Evolutionary conservation across 371 early-diverging fungal species (phyloP), one percentile per base, ranked within the genome.

Genomic region (Smittium mucronatum): DNA sequence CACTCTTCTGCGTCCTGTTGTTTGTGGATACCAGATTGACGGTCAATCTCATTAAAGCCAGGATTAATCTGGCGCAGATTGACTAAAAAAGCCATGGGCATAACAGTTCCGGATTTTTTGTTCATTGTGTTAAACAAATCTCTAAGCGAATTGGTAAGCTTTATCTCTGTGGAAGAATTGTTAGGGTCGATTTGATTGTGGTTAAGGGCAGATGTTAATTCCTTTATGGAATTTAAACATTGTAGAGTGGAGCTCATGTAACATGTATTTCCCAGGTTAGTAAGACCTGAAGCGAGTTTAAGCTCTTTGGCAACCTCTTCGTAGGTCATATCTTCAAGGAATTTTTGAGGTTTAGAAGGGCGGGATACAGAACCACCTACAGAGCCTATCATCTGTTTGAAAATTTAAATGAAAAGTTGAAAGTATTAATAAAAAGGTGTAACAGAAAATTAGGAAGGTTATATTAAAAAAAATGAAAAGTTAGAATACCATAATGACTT

Each of bases 1-100:
- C 94, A 95, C 77, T 98, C 99, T 76, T 97, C 96, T 1, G 99
- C 99, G 79, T 98, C 99, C 80, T 98, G 98, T 75, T 98, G 98
- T 34, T 30, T 69, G 17, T 47, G 63, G 31, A 25, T 26, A 26
- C 16, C 25, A n/a, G 29, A 8, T 29, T 31, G 8, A 25, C 30
- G 64, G 17, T 69, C 69, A 5, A 80, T 82, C 73, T 91, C 91
- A 15, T 85, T 85, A 76, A 94, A 97, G 75, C 92, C 93, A 35
- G 95, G 95, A 72, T 87, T 94, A 0, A 83, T 85, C 65, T 82
- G 79, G 25, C 94, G 87, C 58, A 98, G 80, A 70, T 87, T 79
- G 84, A 88, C 87, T 75, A 92, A 77, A 71, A 95, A 94, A 29
- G 85, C 85, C 16, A 89, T 69, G 15, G 96, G 96, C 35, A 89